Evolutionary conservation across 352 stramenopile species (phyloP).

Genomic region (Globisporangium apiculatum): DNA sequence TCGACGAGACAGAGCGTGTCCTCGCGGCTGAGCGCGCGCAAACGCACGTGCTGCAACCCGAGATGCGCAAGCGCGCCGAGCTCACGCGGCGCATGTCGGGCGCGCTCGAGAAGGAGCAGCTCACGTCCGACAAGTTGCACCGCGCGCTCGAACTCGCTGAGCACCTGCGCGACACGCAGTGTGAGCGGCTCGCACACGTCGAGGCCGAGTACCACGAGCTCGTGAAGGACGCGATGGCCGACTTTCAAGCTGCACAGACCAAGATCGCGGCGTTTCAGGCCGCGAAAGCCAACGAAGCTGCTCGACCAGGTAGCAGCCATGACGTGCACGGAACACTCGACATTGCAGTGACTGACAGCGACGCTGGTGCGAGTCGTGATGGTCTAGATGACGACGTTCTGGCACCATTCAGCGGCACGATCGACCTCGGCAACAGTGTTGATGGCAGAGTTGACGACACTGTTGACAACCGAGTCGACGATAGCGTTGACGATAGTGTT

Average conservation of each 20-base stretch:
- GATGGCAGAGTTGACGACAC: no score
- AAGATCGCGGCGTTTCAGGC: conserved; percentile 23
- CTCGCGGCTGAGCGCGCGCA: conserved; percentile 40
- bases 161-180: conserved; percentile 24
- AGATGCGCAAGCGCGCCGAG: conserved; percentile 38
- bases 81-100: conserved; percentile 49
- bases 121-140: conserved; percentile 37
- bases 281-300: conserved; percentile 16
- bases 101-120: conserved; percentile 49
- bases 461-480: no score
- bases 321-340: no score
- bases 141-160: conserved; percentile 43
- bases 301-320: no score
- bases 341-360: no score
- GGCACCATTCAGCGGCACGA: neutral
- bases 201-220: conserved; percentile 49
- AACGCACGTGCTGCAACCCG: conserved; percentile 36
- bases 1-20: conserved; percentile 45
- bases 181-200: conserved; percentile 27
- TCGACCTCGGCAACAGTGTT: neutral
- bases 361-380: no score
- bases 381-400: no score
- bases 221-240: conserved; percentile 21
- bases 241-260: conserved; percentile 22
- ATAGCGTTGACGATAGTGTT: no score